Evolutionary conservation across 306 rosid genomes (phyloP).

Genomic region (Cicer chorassanicum): DNA sequence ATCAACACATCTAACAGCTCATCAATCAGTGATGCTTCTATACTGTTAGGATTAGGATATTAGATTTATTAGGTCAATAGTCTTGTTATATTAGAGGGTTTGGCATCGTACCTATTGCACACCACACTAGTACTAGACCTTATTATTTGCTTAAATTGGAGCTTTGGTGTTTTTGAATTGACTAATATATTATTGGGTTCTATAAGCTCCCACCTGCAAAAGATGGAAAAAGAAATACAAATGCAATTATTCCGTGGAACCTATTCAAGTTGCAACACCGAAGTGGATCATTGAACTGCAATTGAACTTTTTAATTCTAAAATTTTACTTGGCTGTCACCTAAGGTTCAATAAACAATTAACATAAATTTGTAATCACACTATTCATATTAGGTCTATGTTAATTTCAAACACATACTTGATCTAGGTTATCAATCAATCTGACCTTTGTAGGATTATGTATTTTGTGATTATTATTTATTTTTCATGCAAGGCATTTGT

Average conservation of each 20-base stretch:
- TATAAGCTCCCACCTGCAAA: background rate
- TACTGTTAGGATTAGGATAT: slow-evolving; percentile 3
- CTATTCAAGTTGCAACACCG: background rate
- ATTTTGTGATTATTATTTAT: slow-evolving; percentile 20
- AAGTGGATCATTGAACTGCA: background rate
- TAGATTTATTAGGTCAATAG: slow-evolving; percentile 13
- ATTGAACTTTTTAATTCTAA: background rate
- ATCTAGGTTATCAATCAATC: background rate
- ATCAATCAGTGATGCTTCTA: background rate
- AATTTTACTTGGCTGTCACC: background rate
- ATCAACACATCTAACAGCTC: no score
- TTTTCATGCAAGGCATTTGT: slow-evolving; percentile 39
- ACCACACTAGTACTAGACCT: slow-evolving; percentile 17
- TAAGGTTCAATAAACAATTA: background rate
- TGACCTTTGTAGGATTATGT: slow-evolving; percentile 1
- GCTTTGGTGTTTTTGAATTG: background rate
- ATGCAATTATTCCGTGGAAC: background rate
- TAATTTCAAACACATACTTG: background rate
- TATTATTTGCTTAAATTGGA: background rate
- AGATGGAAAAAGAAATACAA: background rate
- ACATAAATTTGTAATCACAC: background rate
- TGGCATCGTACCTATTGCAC: background rate
- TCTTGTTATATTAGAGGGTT: slow-evolving; percentile 1
- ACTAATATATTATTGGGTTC: background rate
- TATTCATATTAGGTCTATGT: background rate